These are phyloP conservation scores for Phaffia australis DNA, from an alignment of 768 basidiomycete genomes.

Conservation along the genomic window DNA sequence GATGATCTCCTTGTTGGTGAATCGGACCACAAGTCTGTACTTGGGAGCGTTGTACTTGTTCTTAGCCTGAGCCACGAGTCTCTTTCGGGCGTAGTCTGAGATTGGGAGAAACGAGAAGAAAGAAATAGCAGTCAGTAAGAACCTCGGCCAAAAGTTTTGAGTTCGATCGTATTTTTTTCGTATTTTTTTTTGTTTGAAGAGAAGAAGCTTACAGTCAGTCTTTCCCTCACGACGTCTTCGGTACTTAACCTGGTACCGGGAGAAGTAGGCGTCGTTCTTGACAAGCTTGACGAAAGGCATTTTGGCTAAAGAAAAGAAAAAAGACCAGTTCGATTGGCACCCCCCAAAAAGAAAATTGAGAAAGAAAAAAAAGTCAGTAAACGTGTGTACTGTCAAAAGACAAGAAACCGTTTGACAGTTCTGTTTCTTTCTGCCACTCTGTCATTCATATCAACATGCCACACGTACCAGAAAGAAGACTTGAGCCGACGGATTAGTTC, in stretches of 20 bases:
- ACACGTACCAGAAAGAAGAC: no score
- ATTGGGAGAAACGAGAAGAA: not conserved
- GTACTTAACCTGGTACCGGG: conserved; percentile 94
- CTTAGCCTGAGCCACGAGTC: conserved; percentile 94
- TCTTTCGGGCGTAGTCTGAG: conserved; percentile 91
- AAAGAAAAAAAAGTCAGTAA: no score
- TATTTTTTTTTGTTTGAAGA: not conserved
- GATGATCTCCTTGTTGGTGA: conserved; percentile 95
- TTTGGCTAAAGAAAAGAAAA: conserved; percentile 23
- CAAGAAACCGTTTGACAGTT: no score
- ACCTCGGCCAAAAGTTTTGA: not conserved
- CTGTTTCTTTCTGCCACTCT: no score
- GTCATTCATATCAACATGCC: no score
- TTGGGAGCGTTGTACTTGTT: conserved; percentile 54
- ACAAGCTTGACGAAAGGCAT: conserved; percentile 93
- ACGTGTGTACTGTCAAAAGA: no score
- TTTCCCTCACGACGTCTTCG: conserved; percentile 94
- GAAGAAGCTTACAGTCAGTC: conserved; percentile 71
- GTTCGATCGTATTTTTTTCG: not conserved
- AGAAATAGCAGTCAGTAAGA: not conserved
- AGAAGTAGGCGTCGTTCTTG: conserved; percentile 96
- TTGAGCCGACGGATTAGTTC: no score
- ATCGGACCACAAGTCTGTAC: conserved; percentile 75
- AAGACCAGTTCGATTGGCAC: not conserved
- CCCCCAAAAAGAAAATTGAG: no score